Conservation (phyloP, 345 rosid genomes). For the Melaleuca quinquenervia region DNA sequence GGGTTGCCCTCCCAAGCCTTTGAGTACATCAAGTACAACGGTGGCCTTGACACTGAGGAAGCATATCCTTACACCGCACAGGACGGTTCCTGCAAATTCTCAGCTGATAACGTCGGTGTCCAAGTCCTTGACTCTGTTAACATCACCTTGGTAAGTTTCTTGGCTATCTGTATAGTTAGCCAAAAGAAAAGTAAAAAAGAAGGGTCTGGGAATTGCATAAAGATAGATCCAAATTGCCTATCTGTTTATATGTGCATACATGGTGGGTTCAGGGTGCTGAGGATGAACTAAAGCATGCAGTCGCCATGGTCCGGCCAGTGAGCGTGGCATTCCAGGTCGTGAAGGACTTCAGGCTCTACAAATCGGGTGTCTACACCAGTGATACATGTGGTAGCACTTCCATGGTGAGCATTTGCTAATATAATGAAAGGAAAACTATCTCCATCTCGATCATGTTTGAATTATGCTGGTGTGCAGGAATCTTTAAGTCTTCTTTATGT, state of each 20-base stretch:
- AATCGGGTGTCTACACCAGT: constrained; percentile 74
- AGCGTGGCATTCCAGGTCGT: constrained; percentile 89
- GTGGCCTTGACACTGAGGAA: constrained; percentile 91
- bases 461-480: not conserved
- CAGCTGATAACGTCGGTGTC: constrained; percentile 64
- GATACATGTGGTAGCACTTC: constrained; percentile 56
- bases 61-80: constrained; percentile 72
- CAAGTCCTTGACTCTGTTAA: constrained; percentile 62
- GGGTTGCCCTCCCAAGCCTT: constrained; percentile 98
- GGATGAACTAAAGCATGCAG: constrained; percentile 90
- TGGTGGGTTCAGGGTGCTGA: constrained; percentile 62
- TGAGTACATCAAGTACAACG: constrained; percentile 83
- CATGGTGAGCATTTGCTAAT: not conserved
- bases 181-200: not conserved
- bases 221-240: not conserved
- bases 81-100: constrained; percentile 66
- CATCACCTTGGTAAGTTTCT: constrained; percentile 64
- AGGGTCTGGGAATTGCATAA: not conserved
- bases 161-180: not conserved
- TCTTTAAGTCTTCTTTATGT: not conserved
- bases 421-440: not conserved
- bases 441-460: not conserved
- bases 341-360: constrained; percentile 49
- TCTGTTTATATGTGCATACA: not conserved
- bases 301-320: constrained; percentile 74